Base-by-base conservation (phyloP, 345 rosid species). In the Arabidopsis arenosa region DNA sequence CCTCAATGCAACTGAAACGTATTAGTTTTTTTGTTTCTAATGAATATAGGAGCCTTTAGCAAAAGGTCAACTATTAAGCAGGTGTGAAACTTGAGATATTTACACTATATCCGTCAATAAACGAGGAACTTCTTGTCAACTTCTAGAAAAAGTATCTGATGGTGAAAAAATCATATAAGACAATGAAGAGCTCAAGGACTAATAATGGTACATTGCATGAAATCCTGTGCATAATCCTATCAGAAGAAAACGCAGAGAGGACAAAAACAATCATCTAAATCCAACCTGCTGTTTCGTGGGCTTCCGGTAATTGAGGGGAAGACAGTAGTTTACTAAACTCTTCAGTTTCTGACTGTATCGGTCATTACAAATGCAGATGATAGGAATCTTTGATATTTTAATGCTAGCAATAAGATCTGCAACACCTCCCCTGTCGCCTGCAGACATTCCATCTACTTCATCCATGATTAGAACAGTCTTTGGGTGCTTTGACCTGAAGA, bases 401-500 rank as follows among this genome's bases (percentile, higher is more conserved):
- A 95, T 89, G 85, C 97, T 95, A 44, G 95, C 97, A 78, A 95
- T 92, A 75, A 95, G 97, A 80, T 95, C 99, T 23, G 97, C 93
- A 74, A 95, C 75, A 81, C 99, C 99, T 72, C 97, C 97, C 84
- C 99, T 86, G 81, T 95, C 99, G 54, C 99, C 99, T 56, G 99
- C 99, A 65, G 99, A 95, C 99, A 95, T 95, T 56, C 99, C 99
- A 89, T 95, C 97, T 35, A 92, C 97, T 88, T 95, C 99, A 76
- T 95, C 99, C 99, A 95, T 95, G 73, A 95, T 89, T 54, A 95
- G 86, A 77, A 92, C 99, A 55, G 93, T 81, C 70, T 90, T 95
- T 17, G 83, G 85, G 78, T 80, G 87, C 80, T 88, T 90, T 53
- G 88, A 83, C 81, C 99, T 95, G 81, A 32, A 81, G 79, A 72